These are phyloP conservation scores for Xylariaceae sp. DNA, from an alignment of 2,329 filamentous ascomycete species.

Conservation along the genomic window DNA sequence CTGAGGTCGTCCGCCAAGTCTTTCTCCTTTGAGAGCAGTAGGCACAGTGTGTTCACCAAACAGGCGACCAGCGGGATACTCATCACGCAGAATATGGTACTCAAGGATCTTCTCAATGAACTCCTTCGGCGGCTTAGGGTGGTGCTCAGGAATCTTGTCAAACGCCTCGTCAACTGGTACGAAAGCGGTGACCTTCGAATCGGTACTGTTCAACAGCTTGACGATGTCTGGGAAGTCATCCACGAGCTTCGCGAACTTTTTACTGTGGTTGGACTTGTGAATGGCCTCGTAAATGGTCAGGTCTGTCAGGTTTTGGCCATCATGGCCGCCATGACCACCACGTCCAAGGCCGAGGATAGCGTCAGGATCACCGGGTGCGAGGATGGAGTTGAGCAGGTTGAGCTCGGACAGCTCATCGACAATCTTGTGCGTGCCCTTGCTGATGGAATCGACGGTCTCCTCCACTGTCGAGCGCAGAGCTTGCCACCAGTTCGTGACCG, in stretches of 20 bases:
- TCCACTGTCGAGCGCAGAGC: slow-evolving; percentile 9
- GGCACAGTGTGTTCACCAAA: slow-evolving; percentile 69
- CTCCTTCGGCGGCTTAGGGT: slow-evolving; percentile 61
- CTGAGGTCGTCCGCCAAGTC: slow-evolving; percentile 62
- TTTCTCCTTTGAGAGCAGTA: slow-evolving; percentile 54
- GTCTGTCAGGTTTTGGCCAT: slow-evolving; percentile 23
- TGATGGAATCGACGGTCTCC: slow-evolving; percentile 16
- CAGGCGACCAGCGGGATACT: slow-evolving; percentile 62
- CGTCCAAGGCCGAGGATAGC: slow-evolving; percentile 13
- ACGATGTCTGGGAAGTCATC: slow-evolving; percentile 68
- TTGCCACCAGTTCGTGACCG: slow-evolving; percentile 11
- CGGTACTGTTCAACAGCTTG: slow-evolving; percentile 66
- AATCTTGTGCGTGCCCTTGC: slow-evolving; percentile 7
- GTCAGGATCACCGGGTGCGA: slow-evolving; percentile 21
- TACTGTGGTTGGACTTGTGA: slow-evolving; percentile 67
- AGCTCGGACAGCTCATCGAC: slow-evolving; percentile 18
- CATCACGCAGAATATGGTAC: slow-evolving; percentile 69
- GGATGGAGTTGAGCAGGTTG: slow-evolving; percentile 13
- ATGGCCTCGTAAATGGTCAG: slow-evolving; percentile 78
- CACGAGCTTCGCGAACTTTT: slow-evolving; percentile 70
- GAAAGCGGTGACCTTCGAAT: slow-evolving; percentile 73
- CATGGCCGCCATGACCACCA: slow-evolving; percentile 8
- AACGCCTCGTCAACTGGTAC: slow-evolving; percentile 75
- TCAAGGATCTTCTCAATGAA: slow-evolving; percentile 61
- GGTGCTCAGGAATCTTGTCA: slow-evolving; percentile 49